Evolutionary conservation across 1,284 basidiomycete species (phyloP).

Genomic region (Trichosporon faecale): DNA sequence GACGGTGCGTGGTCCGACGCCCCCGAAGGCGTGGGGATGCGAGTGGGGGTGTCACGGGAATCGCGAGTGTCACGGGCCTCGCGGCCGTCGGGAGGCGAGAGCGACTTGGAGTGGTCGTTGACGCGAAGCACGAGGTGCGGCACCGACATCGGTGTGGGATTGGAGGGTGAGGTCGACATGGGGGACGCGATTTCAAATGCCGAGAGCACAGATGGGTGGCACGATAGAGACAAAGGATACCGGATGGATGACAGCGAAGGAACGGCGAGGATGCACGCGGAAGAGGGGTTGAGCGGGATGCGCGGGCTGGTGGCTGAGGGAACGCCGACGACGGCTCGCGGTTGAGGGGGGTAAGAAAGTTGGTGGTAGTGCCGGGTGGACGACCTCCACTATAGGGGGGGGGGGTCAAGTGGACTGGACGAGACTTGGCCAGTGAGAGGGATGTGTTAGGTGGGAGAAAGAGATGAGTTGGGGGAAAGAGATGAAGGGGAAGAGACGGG

Average conservation of each 20-base stretch:
- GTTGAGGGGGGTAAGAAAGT: not conserved
- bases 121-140: constrained; percentile 22
- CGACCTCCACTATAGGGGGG: constrained; percentile 7
- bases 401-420: not conserved
- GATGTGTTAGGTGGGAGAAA: not conserved
- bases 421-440: not conserved
- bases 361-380: constrained; percentile 1
- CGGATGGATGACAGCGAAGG: not conserved
- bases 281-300: not conserved
- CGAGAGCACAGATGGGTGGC: not conserved
- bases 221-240: not conserved
- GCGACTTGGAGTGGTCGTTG: constrained; percentile 14
- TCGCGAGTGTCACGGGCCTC: not conserved
- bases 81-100: constrained; percentile 7
- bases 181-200: not conserved
- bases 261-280: not conserved
- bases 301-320: not conserved
- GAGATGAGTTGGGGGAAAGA: not conserved
- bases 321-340: not conserved
- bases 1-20: constrained; percentile 7
- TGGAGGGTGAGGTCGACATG: constrained; percentile 20
- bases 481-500: not conserved
- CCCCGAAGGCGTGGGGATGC: constrained; percentile 1
- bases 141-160: constrained; percentile 20
- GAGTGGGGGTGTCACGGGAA: constrained; percentile 8